Evolutionary conservation across 108 stramenopile species (phyloP).

Genomic region (Cyclotella kingstonii): DNA sequence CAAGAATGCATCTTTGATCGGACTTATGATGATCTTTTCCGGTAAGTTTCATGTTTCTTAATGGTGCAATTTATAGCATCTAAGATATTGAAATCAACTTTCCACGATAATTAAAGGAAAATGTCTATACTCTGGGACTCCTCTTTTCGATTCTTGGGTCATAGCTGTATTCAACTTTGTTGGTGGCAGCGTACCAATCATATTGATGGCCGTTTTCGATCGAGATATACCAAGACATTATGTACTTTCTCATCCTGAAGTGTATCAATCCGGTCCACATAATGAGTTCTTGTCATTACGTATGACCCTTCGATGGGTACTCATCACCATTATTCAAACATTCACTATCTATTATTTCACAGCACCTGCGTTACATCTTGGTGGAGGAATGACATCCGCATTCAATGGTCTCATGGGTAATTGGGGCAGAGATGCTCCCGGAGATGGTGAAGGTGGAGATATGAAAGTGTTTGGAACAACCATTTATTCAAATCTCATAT

Average conservation of each 20-base stretch:
- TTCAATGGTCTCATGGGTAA: slow-evolving; percentile 64
- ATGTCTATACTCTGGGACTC: slow-evolving; percentile 80
- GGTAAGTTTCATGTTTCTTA: slow-evolving; percentile 5
- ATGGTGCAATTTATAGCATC: background rate
- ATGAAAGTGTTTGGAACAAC: slow-evolving; percentile 74
- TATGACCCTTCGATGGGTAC: slow-evolving; percentile 64
- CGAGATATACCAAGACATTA: slow-evolving; percentile 86
- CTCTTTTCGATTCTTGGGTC: slow-evolving; percentile 80
- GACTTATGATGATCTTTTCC: slow-evolving; percentile 67
- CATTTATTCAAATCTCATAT: slow-evolving; percentile 63
- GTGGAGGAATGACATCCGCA: slow-evolving; percentile 69
- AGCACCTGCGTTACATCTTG: slow-evolving; percentile 37
- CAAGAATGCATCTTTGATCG: slow-evolving; percentile 94
- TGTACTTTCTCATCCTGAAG: slow-evolving; percentile 68
- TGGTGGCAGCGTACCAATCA: slow-evolving; percentile 75
- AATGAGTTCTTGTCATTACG: slow-evolving; percentile 75
- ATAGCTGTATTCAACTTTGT: slow-evolving; percentile 89
- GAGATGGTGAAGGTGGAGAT: slow-evolving; percentile 81
- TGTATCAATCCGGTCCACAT: slow-evolving; percentile 69
- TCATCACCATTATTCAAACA: slow-evolving; percentile 61
- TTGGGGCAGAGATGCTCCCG: slow-evolving; percentile 44
- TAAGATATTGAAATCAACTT: background rate
- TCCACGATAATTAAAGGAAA: slow-evolving; percentile 1
- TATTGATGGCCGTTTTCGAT: slow-evolving; percentile 90
- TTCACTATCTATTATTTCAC: slow-evolving; percentile 69